These are phyloP conservation scores for Gomphus bonarii DNA, from an alignment of 1,284 basidiomycete species.

Conservation along the genomic window DNA sequence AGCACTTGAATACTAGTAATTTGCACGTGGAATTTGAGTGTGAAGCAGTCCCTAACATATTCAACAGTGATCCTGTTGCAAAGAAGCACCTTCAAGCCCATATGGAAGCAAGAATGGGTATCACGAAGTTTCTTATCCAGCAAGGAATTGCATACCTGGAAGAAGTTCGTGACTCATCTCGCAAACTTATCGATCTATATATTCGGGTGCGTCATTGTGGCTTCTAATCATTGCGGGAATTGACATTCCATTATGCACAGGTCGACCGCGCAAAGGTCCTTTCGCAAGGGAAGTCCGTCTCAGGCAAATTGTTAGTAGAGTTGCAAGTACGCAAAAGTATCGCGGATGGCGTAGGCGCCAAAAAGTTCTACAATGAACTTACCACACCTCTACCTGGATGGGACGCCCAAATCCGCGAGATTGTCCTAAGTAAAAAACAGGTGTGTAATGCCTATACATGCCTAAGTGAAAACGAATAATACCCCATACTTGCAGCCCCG, in stretches of 20 bases:
- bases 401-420: constrained; percentile 63
- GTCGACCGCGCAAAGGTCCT: constrained; percentile 63
- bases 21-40: background rate
- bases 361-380: constrained; percentile 62
- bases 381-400: constrained; percentile 64
- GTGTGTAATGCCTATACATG: constrained; percentile 28
- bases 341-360: constrained; percentile 68
- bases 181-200: constrained; percentile 56
- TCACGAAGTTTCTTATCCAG: constrained; percentile 66
- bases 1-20: constrained; percentile 62
- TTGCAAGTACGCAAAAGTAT: constrained; percentile 77
- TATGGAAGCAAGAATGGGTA: constrained; percentile 81
- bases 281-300: constrained; percentile 48
- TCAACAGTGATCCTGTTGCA: constrained; percentile 47
- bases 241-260: constrained; percentile 24
- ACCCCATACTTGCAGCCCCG: constrained; percentile 40
- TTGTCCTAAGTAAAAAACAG: constrained; percentile 72
- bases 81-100: constrained; percentile 86
- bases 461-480: background rate
- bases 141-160: constrained; percentile 63
- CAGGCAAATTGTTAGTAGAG: constrained; percentile 64
- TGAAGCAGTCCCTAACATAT: background rate
- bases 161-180: constrained; percentile 46
- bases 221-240: background rate
- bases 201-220: constrained; percentile 37